Base-by-base conservation (phyloP, 1,284 basidiomycete species). In the Pseudomicrostroma phylloplanum region DNA sequence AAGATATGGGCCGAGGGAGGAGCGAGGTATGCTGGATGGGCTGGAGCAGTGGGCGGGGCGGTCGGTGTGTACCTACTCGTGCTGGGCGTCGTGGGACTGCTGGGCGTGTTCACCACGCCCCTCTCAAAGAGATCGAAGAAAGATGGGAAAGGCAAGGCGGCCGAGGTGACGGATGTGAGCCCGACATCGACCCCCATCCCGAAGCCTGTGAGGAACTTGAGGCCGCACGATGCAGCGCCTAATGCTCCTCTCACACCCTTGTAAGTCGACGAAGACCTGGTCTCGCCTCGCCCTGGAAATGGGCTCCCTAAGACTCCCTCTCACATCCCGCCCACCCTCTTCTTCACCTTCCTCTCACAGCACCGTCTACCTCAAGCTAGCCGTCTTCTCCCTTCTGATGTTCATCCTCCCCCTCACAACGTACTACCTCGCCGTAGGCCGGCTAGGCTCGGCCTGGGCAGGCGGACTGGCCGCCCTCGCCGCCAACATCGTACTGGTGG, bases 401-500 rank as follows among this genome's bases (percentile, higher is more conserved):
- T 78, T 79, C 60, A 72, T 67, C 1, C 70, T 70, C 11, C 77
- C 77, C 0, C 62, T 79, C 9, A 53, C 69, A 8, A 71, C 76
- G 0, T 78, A 72, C 57, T 79, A 66, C 56, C 55, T 48, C 67
- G 6, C 71, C 64, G 40, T 64, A 76, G 7, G 57, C 49, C 11
- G 75, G 73, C 72, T 53, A 60, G 72, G 59, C 12, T 40, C 4
- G 12, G 17, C 39, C 26, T 42, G 19, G 30, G 74, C 77, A 1
- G 77, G 77, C 1, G 77, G 74, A 13, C 55, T 78, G 19, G 77
- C 77, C 2, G 77, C 77, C 6, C n/a, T 78, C 1, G 70, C 77
- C 7, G 77, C 64, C 7, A 79, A 79, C 59, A 17, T 79, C n/a
- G 74, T 79, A 0, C 60, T 79, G 13, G 65, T 69, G 1, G 72